Evolutionary conservation across 2,329 filamentous ascomycete genomes (phyloP), one percentile per base, ranked within the genome.

Genomic region (Pseudogymnoascus sp.): DNA sequence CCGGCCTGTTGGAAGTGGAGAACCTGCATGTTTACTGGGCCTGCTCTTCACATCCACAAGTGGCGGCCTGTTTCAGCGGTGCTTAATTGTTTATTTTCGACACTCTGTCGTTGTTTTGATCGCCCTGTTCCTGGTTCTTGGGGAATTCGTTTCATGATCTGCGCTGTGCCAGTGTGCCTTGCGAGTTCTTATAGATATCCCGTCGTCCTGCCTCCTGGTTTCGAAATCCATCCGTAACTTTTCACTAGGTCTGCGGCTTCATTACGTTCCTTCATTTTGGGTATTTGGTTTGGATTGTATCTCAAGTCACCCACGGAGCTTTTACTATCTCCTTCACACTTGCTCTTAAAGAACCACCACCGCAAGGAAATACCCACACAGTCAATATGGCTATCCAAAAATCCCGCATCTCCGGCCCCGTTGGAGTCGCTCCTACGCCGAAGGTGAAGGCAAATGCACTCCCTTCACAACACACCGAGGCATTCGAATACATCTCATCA

Each of bases 391-490:
- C 69, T 46, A 70, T 72, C 65, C 64, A 67, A 70, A 87, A 85
- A 74, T 76, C 79, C 63, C 78, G 76, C 63, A 88, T 88, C 69
- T 87, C 85, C 1, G 81, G 83, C 60, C 85, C 85, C 12, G 79
- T 88, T 63, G 85, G 87, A 77, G 84, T 85, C 28, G 84, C 84
- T 16, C 76, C 77, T 44, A 87, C 84, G 18, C 46, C 46, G 23
- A 76, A 87, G 62, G 79, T 86, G 64, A 82, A 86, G 68, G 76
- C 77, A 36, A 79, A 84, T 67, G 79, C 81, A 64, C 77, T 88
- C n/a, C 84, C 85, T 1, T 73, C 78, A n/a, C 76, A 79, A 46
- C 72, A 87, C 62, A 78, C 75, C 10, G 77, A 78, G 4, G 84
- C 84, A 25, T 78, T 88, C 31, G 84, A 86, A 64, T 84, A 86